phyloP scores from a whole-genome alignment of 805 yeast genomes.

The Yarrowia deformans region DNA sequence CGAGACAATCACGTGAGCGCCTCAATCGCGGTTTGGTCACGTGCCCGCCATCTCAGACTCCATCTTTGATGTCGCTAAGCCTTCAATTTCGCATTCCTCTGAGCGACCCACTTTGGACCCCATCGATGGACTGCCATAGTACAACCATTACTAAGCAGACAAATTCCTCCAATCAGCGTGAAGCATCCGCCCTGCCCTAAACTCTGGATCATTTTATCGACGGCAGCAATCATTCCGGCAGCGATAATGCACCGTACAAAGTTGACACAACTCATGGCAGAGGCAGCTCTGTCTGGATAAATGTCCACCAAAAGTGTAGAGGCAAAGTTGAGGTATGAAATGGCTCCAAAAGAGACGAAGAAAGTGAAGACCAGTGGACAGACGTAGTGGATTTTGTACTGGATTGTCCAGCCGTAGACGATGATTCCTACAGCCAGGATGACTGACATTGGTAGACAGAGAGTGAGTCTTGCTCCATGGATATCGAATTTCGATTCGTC shows the following conservation, averaged over 20 bases:
- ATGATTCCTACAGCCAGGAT: constrained; percentile 55
- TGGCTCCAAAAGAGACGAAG: constrained; percentile 62
- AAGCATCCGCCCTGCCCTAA: constrained; percentile 80
- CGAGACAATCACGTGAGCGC: not conserved
- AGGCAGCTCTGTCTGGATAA: constrained; percentile 71
- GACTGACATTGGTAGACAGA: constrained; percentile 55
- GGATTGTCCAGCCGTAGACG: constrained; percentile 78
- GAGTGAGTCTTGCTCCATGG: constrained; percentile 60
- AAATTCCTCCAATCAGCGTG: constrained; percentile 66
- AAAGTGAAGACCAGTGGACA: constrained; percentile 66
- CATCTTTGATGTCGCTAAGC: not conserved
- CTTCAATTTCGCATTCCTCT: constrained; percentile 7
- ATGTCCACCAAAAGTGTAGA: constrained; percentile 79
- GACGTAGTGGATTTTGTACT: constrained; percentile 56
- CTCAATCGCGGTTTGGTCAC: no score
- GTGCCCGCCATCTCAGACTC: not conserved
- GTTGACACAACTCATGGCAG: constrained; percentile 77
- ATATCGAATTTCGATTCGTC: constrained; percentile 59
- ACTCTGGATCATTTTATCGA: constrained; percentile 62
- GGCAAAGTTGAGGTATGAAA: constrained; percentile 50
- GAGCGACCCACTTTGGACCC: constrained; percentile 38
- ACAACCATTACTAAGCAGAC: constrained; percentile 40
- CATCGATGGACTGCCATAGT: constrained; percentile 19
- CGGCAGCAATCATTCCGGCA: constrained; percentile 73
- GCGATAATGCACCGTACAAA: constrained; percentile 74